phyloP scores from a whole-genome alignment of 495 filamentous ascomycete species.

The Penicillium salamii region DNA sequence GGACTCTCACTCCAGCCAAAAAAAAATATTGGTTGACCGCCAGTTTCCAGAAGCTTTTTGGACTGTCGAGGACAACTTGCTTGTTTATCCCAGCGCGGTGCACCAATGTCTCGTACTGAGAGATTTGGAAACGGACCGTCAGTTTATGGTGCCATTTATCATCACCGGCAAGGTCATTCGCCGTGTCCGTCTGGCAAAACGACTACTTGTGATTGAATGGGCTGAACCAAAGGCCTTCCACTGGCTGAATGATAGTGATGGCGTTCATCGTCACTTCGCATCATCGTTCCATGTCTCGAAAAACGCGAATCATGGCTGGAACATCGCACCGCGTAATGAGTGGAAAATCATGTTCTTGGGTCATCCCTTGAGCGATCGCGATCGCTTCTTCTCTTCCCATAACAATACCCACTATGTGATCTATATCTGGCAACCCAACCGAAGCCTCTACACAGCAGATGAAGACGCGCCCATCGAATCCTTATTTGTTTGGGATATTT shows the following conservation, averaged over 20 bases:
- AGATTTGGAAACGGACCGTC: conserved; percentile 49
- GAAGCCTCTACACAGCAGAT: conserved; percentile 52
- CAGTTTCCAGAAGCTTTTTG: conserved; percentile 57
- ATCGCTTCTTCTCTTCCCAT: conserved; percentile 66
- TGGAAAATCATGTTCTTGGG: conserved; percentile 66
- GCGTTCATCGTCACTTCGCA: conserved; percentile 62
- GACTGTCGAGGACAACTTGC: conserved; percentile 57
- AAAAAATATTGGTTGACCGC: conserved; percentile 36
- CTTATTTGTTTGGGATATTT: conserved; percentile 67
- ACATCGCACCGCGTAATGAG: conserved; percentile 57
- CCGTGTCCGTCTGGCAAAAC: conserved; percentile 54
- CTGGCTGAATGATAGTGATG: conserved; percentile 55
- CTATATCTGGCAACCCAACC: conserved; percentile 65
- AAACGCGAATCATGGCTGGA: conserved; percentile 33
- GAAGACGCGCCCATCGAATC: conserved; percentile 61
- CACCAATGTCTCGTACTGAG: conserved; percentile 47
- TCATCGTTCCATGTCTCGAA: conserved; percentile 55
- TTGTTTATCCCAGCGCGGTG: conserved; percentile 53
- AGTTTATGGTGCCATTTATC: conserved; percentile 54
- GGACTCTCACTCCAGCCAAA: conserved; percentile 51
- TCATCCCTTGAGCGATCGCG: conserved; percentile 54
- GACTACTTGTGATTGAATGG: conserved; percentile 64
- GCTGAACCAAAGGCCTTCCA: conserved; percentile 57
- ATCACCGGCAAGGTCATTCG: conserved; percentile 53
- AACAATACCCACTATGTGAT: conserved; percentile 61